Conservation (phyloP, 768 basidiomycete species). For the Glaciozyma antarctica region DNA sequence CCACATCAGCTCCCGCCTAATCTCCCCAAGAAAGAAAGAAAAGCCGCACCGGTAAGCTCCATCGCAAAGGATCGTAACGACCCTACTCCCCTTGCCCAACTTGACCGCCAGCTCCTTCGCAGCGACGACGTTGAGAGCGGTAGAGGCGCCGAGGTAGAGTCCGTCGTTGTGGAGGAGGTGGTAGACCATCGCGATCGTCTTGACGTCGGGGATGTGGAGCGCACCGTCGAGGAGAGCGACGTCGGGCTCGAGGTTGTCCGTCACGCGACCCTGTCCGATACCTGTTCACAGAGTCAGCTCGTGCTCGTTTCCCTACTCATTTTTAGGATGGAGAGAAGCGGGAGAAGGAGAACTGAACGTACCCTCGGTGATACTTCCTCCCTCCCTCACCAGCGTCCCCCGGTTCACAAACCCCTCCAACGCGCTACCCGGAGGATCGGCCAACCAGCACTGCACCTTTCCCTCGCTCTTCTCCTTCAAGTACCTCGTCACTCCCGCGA, state of each 20-base stretch:
- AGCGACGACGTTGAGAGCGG: conserved; percentile 89
- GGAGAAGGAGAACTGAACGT: conserved; percentile 21
- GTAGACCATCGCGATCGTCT: conserved; percentile 88
- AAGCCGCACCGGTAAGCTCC: conserved; percentile 72
- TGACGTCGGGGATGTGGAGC: conserved; percentile 73
- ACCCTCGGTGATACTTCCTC: conserved; percentile 93
- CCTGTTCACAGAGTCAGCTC: conserved; percentile 46
- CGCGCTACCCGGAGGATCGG: conserved; percentile 94
- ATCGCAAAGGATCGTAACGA: conserved; percentile 85
- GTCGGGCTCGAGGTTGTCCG: conserved; percentile 77
- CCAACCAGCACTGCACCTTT: conserved; percentile 74
- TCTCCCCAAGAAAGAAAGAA: background rate
- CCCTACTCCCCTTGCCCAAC: conserved; percentile 68
- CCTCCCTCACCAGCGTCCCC: conserved; percentile 62
- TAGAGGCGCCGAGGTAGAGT: conserved; percentile 85
- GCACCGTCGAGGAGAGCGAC: conserved; percentile 65
- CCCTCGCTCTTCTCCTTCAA: conserved; percentile 77
- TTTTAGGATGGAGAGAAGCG: background rate
- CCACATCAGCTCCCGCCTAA: background rate
- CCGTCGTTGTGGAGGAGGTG: conserved; percentile 85
- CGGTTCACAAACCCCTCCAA: conserved; percentile 70
- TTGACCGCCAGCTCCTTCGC: conserved; percentile 77
- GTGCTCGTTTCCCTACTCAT: background rate
- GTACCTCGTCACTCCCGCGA: conserved; percentile 77
- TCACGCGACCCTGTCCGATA: conserved; percentile 94